Base-by-base conservation (phyloP, 1,284 basidiomycete species). In the Naganishia sp. region DNA sequence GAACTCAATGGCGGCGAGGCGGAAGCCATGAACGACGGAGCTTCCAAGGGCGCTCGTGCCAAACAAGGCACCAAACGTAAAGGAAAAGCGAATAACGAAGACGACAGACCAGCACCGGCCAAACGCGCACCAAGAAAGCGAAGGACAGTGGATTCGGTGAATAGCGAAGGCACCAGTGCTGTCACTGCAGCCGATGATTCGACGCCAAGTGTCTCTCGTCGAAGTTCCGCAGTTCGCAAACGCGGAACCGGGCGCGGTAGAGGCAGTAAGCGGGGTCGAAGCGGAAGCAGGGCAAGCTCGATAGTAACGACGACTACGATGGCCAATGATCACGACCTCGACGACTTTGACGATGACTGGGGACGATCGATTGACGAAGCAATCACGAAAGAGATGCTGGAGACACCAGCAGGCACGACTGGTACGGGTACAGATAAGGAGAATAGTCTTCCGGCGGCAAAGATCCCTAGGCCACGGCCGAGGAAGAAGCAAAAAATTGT, bases 401-500 rank as follows among this genome's bases (percentile, higher is more conserved):
- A 61, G 39, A 46, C 25, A 18, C 43, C 59, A 50, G 25, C 59
- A n/a, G n/a, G 46, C 10, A 21, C 25, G 7, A 33, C 28, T 28
- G 36, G 28, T 15, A 48, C 36, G 39, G 46, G 33, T 6, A 60
- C 46, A 6, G 59, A 52, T 48, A 61, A 61, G 45, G 59, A 61
- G 39, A 61, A 61, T 23, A 64, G 43, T n/a, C 18, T 55, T 45
- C 50, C 61, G 10, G 42, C 53, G 33, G 23, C 31, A 48, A 39
- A 18, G 43, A 31, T 42, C 15, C 15, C 61, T 3, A 33, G 61
- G 25, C 50, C 52, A 13, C 61, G 44, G n/a, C 61, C 63, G 79
- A 75, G 55, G 77, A 75, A 5, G 78, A 75, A 21, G 71, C 69
- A 55, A 74, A 75, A 31, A 76, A 74, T 23, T 72, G 61, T 13